A percentile compares a stretch with the other conserved stretches of the same genome.
Conservation (phyloP, 805 yeast species). For the Kodamaea sagamina region DNA sequence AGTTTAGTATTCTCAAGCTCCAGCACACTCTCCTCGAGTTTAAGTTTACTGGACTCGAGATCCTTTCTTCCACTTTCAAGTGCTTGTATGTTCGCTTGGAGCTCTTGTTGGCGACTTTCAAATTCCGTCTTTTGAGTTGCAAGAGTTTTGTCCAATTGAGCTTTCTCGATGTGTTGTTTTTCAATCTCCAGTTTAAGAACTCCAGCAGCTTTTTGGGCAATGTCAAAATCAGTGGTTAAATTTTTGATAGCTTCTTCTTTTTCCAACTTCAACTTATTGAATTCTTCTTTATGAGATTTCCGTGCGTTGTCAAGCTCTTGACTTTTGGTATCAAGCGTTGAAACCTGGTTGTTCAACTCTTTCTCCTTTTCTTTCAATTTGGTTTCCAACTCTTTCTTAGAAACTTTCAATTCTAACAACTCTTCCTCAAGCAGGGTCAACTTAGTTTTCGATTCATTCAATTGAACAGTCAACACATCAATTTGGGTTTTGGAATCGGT, state of each 20-base stretch:
- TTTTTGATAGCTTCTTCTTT: slow-evolving; percentile 2
- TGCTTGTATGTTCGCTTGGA: neutral
- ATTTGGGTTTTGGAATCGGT: neutral
- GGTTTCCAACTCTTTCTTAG: neutral
- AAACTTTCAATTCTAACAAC: slow-evolving; percentile 2
- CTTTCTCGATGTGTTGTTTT: slow-evolving; percentile 3
- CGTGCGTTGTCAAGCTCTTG: slow-evolving; percentile 1
- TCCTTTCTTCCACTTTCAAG: neutral
- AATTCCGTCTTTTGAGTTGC: slow-evolving; percentile 3
- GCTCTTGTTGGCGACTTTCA: slow-evolving; percentile 4
- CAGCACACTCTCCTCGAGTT: neutral
- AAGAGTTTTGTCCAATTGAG: neutral
- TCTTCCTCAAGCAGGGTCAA: slow-evolving; percentile 1
- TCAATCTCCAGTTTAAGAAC: neutral
- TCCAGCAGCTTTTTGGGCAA: neutral
- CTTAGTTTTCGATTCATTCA: neutral
- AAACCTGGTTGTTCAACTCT: neutral
- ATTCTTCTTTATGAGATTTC: neutral
- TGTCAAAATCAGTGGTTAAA: neutral
- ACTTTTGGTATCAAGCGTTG: neutral
- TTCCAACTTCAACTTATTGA: slow-evolving; percentile 3
- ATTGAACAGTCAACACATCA: neutral
- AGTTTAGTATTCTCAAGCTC: neutral
- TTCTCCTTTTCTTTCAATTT: neutral
- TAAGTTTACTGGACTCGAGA: neutral